phyloP scores from a whole-genome alignment of 2,329 filamentous ascomycete species.

The Dothistroma pini region DNA sequence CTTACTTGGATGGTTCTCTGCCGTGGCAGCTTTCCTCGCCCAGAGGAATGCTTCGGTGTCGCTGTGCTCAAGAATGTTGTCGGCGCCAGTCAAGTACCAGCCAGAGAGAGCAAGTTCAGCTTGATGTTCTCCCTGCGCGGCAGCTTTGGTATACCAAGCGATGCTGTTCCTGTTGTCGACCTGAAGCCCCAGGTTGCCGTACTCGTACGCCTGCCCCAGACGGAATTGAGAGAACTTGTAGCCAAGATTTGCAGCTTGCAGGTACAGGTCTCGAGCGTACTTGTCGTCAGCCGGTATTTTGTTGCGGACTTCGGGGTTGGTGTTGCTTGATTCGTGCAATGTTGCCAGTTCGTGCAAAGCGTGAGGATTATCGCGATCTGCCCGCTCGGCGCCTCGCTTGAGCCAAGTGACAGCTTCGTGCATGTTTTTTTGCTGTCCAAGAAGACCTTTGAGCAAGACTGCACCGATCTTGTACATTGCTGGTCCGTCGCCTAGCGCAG shows the following conservation, averaged over 20 bases:
- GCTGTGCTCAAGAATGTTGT: conserved; percentile 82
- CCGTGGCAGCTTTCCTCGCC: conserved; percentile 87
- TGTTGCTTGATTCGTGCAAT: conserved; percentile 61
- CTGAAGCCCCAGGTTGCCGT: conserved; percentile 75
- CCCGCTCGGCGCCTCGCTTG: conserved; percentile 84
- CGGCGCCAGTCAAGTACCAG: conserved; percentile 80
- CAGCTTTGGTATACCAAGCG: conserved; percentile 88
- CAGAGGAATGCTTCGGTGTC: conserved; percentile 97
- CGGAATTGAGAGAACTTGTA: conserved; percentile 96
- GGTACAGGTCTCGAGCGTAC: conserved; percentile 78
- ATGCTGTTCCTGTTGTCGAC: conserved; percentile 84
- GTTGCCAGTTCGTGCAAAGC: conserved; percentile 81
- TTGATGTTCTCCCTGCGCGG: conserved; percentile 90
- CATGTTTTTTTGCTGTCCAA: conserved; percentile 80
- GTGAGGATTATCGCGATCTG: conserved; percentile 87
- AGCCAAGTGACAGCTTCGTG: conserved; percentile 88
- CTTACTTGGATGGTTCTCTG: conserved; percentile 34
- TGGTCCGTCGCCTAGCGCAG: conserved; percentile 81
- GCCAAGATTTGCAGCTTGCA: conserved; percentile 78
- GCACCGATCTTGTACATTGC: conserved; percentile 99
- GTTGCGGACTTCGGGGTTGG: conserved; percentile 54
- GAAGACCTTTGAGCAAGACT: conserved; percentile 86
- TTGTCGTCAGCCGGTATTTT: conserved; percentile 74
- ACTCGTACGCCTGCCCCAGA: conserved; percentile 83
- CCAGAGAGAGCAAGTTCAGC: conserved; percentile 62